phyloP scores from a whole-genome alignment of 2,329 filamentous ascomycete genomes.

The Aureobasidium uvarum region DNA sequence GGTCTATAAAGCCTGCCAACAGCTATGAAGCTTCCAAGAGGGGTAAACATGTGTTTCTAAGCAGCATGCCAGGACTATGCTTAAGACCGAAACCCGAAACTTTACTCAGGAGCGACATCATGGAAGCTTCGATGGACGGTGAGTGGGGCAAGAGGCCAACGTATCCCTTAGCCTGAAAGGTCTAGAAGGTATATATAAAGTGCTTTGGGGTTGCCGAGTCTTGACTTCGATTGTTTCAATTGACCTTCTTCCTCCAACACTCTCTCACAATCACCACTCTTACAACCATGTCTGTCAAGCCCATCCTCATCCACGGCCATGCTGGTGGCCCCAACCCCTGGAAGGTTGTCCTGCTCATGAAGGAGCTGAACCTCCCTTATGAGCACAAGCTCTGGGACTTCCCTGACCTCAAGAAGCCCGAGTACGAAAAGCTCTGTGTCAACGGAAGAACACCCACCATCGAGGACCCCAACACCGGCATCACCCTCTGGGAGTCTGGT shows the following conservation, averaged over 20 bases:
- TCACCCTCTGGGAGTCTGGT: conserved; percentile 43
- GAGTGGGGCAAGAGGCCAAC: conserved; percentile 14
- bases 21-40: background rate
- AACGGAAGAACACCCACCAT: conserved; percentile 49
- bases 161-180: background rate
- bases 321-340: conserved; percentile 23
- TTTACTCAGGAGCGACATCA: conserved; percentile 7
- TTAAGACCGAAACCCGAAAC: conserved; percentile 16
- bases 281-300: conserved; percentile 28
- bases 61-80: background rate
- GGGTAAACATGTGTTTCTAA: conserved; percentile 9
- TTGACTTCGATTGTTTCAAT: background rate
- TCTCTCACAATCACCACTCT: background rate
- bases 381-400: conserved; percentile 41
- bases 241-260: background rate
- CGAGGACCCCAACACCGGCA: conserved; percentile 48
- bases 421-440: conserved; percentile 44
- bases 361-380: conserved; percentile 47
- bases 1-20: background rate
- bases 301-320: conserved; percentile 29
- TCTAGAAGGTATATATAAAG: conserved; percentile 1
- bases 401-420: conserved; percentile 42
- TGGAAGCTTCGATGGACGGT: conserved; percentile 13
- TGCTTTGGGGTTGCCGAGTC: background rate
- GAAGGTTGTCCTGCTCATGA: conserved; percentile 45